Conservation (phyloP, 208 protist genomes). For the Trypanosoma melophagium region DNA sequence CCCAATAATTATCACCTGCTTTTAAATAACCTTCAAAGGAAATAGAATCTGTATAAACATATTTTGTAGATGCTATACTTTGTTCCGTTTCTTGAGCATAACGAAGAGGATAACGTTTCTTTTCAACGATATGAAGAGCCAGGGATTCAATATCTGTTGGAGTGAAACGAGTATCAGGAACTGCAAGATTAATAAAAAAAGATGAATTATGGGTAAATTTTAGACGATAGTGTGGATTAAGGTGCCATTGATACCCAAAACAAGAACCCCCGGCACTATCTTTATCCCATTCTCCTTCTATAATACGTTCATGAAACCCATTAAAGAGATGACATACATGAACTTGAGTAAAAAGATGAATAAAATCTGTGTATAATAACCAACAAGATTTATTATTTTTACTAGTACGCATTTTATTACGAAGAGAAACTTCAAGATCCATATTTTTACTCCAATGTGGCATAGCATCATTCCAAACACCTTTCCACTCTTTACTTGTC, state of each 20-base stretch:
- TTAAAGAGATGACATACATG: conserved; percentile 70
- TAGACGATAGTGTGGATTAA: conserved; percentile 79
- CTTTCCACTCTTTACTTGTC: conserved; percentile 43
- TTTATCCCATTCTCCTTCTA: conserved; percentile 59
- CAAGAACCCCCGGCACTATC: conserved; percentile 54
- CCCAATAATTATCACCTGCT: conserved; percentile 69
- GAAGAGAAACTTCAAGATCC: conserved; percentile 52
- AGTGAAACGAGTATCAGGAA: conserved; percentile 63
- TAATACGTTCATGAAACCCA: conserved; percentile 40
- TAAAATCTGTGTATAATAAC: conserved; percentile 84
- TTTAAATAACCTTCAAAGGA: conserved; percentile 62
- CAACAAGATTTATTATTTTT: conserved; percentile 48
- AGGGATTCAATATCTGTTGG: conserved; percentile 46
- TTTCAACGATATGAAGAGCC: conserved; percentile 61
- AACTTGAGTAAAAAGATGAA: conserved; percentile 61
- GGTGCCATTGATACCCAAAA: conserved; percentile 51
- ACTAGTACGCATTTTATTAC: conserved; percentile 1
- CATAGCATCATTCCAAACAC: conserved; percentile 78
- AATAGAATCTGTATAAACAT: conserved; percentile 49
- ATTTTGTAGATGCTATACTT: conserved; percentile 35
- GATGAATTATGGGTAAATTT: conserved; percentile 36
- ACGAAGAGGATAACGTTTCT: conserved; percentile 61
- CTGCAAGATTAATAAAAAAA: conserved; percentile 59
- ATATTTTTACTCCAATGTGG: conserved; percentile 59
- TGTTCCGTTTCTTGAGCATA: conserved; percentile 24